phyloP scores from a whole-genome alignment of 257 asterid genomes.

The Nicotiana obtusifolia region DNA sequence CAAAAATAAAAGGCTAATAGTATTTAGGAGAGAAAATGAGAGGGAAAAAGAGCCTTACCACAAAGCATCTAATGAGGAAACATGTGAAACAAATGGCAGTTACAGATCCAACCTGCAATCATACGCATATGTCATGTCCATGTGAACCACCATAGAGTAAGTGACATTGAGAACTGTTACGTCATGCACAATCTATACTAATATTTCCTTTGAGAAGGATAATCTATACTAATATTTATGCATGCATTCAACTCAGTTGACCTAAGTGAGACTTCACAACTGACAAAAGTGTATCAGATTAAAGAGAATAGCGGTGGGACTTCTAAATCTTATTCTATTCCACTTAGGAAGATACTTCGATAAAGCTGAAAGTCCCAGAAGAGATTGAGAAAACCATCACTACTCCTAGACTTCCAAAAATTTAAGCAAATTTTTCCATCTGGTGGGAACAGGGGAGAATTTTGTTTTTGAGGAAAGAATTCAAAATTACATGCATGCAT shows the following conservation, averaged over 20 bases:
- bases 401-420: not conserved
- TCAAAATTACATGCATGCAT: not conserved
- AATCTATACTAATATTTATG: not conserved
- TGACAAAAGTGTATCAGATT: not conserved
- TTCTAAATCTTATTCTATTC: not conserved
- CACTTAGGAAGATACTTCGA: not conserved
- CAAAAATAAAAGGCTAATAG: not conserved
- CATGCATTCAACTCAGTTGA: not conserved
- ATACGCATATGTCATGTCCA: not conserved
- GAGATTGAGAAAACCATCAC: not conserved
- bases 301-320: not conserved
- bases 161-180: not conserved
- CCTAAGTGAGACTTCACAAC: not conserved
- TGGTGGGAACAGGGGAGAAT: not conserved
- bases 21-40: not conserved
- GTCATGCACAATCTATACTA: not conserved
- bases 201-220: no score
- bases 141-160: not conserved
- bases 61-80: constrained; percentile 79
- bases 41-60: constrained; percentile 42
- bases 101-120: constrained; percentile 83
- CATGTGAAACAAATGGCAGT: constrained; percentile 90
- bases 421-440: not conserved
- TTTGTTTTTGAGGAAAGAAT: not conserved
- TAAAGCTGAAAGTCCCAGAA: not conserved